These are phyloP conservation scores for Eucalyptus melliodora DNA, from an alignment of 345 rosid genomes.

Conservation along the genomic window DNA sequence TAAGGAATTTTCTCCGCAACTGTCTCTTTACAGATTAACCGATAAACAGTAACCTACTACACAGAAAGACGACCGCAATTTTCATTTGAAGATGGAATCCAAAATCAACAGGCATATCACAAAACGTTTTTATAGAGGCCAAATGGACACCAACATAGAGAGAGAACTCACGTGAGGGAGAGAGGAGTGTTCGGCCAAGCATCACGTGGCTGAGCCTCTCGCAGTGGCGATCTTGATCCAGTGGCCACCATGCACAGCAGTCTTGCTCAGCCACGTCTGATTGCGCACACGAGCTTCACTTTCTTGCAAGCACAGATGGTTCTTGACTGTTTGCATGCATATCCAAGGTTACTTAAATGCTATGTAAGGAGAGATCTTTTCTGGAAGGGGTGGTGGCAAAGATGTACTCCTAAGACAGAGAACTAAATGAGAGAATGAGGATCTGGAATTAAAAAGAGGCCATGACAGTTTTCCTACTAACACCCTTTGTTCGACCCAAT, in stretches of 20 bases:
- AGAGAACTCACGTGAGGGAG: too few species aligned
- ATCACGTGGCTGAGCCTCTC: too few species aligned
- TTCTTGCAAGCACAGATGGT: not conserved
- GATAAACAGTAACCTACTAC: constrained; percentile 85
- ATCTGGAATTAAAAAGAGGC: not conserved
- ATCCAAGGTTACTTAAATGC: not conserved
- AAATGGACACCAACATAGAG: not conserved
- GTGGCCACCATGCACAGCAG: too few species aligned
- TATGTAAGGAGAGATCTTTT: not conserved
- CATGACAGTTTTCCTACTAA: constrained; percentile 4
- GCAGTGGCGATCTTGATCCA: too few species aligned
- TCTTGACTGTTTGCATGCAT: not conserved
- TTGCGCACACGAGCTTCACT: too few species aligned
- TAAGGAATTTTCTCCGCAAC: constrained; percentile 95
- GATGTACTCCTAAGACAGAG: not conserved
- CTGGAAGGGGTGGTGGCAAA: not conserved
- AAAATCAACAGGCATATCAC: not conserved
- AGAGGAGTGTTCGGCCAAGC: too few species aligned
- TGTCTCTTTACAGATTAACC: constrained; percentile 97
- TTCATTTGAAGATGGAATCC: not conserved
- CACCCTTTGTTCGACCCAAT: constrained; percentile 99
- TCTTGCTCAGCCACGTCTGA: too few species aligned
- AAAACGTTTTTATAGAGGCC: not conserved
- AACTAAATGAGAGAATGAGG: not conserved
- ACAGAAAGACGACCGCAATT: not conserved